A percentile compares a stretch with the other conserved stretches of the same genome.
Evolutionary conservation across 2,329 filamentous ascomycete species (phyloP).

Genomic region (Aspergillus luchuensis): DNA sequence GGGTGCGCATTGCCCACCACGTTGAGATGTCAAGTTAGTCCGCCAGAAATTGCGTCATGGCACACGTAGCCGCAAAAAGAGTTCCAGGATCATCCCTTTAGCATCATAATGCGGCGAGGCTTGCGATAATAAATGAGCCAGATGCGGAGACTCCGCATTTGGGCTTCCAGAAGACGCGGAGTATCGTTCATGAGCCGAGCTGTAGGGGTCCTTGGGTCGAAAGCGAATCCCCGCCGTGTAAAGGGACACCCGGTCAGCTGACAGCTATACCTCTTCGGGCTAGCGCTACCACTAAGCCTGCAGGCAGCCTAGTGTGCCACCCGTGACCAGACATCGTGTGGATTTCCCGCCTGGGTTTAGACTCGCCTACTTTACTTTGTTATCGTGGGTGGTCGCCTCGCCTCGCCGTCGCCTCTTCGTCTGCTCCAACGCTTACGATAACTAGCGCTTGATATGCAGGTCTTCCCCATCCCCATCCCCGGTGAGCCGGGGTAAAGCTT

Average conservation of each 20-base stretch:
- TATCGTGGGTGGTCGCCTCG: background rate
- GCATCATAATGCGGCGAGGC: slow-evolving; percentile 2
- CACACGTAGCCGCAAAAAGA: background rate
- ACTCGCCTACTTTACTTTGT: background rate
- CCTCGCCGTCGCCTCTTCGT: background rate
- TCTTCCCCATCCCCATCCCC: background rate
- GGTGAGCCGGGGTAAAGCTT: background rate
- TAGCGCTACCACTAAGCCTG: background rate
- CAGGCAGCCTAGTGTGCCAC: background rate
- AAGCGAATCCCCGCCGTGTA: slow-evolving; percentile 3
- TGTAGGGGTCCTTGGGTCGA: background rate
- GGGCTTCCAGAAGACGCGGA: slow-evolving; percentile 7
- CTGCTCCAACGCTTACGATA: background rate
- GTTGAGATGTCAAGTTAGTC: background rate
- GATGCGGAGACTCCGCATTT: slow-evolving; percentile 10
- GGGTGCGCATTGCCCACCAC: background rate
- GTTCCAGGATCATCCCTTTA: background rate
- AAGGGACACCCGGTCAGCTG: slow-evolving; percentile 10
- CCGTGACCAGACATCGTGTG: background rate
- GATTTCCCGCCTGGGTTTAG: background rate
- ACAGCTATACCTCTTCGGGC: background rate
- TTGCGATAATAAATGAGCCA: background rate
- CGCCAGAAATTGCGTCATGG: slow-evolving; percentile 5
- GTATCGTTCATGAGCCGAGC: slow-evolving; percentile 6
- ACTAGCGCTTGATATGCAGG: background rate